A percentile compares a stretch with the other conserved stretches of the same genome.
These are phyloP conservation scores for Monosporascus sp. DNA, from an alignment of 2,329 filamentous ascomycete genomes.

Conservation along the genomic window DNA sequence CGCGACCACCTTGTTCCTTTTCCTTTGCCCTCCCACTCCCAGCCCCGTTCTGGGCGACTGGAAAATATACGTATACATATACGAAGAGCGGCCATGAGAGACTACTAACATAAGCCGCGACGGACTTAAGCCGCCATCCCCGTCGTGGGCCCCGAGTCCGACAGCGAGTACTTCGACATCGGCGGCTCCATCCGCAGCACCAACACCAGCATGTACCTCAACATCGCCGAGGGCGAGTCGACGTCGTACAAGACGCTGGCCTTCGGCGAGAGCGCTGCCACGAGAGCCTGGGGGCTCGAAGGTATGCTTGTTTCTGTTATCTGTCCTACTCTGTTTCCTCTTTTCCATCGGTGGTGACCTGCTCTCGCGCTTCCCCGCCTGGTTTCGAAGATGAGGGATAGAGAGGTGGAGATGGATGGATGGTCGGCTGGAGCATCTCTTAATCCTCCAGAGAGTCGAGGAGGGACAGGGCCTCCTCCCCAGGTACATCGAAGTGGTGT, in stretches of 20 bases:
- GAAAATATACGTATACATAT: too few relatives aligned
- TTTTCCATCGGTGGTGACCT: too few relatives aligned
- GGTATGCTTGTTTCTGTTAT: slow-evolving; percentile 5
- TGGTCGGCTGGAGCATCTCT: too few relatives aligned
- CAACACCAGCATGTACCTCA: slow-evolving; percentile 42
- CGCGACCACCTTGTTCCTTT: not conserved
- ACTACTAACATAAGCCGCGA: too few relatives aligned
- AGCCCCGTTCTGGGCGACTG: not conserved
- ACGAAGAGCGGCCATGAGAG: too few relatives aligned
- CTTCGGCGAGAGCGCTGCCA: slow-evolving; percentile 35
- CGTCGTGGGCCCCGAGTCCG: slow-evolving; percentile 46
- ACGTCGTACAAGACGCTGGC: slow-evolving; percentile 48
- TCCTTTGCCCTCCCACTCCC: not conserved
- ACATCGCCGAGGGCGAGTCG: slow-evolving; percentile 36
- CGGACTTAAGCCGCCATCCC: slow-evolving; percentile 30
- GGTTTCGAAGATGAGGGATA: too few relatives aligned
- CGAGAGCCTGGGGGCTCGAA: slow-evolving; percentile 46
- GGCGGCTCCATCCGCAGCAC: slow-evolving; percentile 41
- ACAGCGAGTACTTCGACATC: slow-evolving; percentile 44
- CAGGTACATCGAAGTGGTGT: too few relatives aligned
- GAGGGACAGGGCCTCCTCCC: too few relatives aligned
- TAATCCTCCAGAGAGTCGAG: too few relatives aligned
- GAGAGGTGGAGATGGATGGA: too few relatives aligned
- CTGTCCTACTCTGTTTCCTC: too few relatives aligned
- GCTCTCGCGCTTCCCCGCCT: too few relatives aligned